A percentile compares a stretch with the other conserved stretches of the same genome.
Conservation (phyloP, 2,329 filamentous ascomycete species). For the Aspergillus awamori region DNA sequence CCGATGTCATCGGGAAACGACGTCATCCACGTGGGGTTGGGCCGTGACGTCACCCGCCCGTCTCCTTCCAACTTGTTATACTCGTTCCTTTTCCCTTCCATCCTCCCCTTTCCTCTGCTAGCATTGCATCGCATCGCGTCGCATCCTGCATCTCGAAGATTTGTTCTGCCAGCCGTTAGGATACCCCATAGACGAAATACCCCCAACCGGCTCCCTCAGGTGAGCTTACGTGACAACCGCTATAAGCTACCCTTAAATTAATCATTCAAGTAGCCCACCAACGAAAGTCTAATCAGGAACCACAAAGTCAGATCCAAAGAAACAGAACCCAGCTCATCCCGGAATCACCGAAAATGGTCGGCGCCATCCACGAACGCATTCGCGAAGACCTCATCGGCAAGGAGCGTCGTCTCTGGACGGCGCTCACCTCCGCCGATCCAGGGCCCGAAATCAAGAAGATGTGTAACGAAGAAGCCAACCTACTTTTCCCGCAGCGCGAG, state of each 20-base stretch:
- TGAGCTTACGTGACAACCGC: too few species aligned
- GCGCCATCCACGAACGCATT: conserved; percentile 41
- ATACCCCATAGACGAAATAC: too few species aligned
- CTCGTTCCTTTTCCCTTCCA: too few species aligned
- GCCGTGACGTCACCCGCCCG: not conserved
- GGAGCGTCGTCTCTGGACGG: conserved; percentile 42
- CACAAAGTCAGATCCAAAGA: not conserved
- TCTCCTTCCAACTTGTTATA: too few species aligned
- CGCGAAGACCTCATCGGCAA: conserved; percentile 38
- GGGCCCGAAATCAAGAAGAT: conserved; percentile 38
- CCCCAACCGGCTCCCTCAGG: too few species aligned
- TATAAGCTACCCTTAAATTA: not conserved
- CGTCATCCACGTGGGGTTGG: conserved; percentile 8
- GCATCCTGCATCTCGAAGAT: too few species aligned
- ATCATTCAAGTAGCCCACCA: too few species aligned
- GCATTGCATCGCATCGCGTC: too few species aligned
- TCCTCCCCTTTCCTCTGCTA: too few species aligned
- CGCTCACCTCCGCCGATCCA: conserved; percentile 41
- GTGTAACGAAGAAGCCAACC: conserved; percentile 33
- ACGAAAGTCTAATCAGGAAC: not conserved
- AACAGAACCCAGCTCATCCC: not conserved
- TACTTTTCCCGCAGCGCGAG: conserved; percentile 38
- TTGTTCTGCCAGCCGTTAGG: too few species aligned
- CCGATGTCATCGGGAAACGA: not conserved
- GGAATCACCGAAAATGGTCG: conserved; percentile 29